Evolutionary conservation across 495 filamentous ascomycete species (phyloP).

Genomic region (Tuber umbilicatum): DNA sequence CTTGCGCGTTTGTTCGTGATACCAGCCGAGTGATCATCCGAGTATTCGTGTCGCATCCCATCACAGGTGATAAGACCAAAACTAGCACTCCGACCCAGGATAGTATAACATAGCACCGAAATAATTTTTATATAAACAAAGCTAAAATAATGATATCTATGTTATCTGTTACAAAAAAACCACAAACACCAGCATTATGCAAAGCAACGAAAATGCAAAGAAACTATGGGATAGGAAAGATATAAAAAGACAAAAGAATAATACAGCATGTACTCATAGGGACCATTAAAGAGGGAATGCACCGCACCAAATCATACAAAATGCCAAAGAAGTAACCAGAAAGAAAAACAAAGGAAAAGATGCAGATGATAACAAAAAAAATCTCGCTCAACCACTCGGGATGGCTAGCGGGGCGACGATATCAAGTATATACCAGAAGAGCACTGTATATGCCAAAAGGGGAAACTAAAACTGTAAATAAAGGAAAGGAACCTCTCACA

Average conservation of each 20-base stretch:
- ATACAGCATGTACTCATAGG: not conserved
- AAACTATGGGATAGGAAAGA: not conserved
- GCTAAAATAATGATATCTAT: not conserved
- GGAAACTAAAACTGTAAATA: not conserved
- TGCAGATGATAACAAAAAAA: not conserved
- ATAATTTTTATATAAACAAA: not conserved
- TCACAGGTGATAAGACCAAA: too few species aligned
- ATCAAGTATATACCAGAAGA: constrained; percentile 3
- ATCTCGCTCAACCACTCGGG: not conserved
- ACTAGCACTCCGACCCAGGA: not conserved
- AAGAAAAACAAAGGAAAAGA: not conserved
- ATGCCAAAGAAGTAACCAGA: not conserved
- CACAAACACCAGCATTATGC: not conserved
- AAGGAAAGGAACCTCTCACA: not conserved
- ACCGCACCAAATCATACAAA: not conserved
- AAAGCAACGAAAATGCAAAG: not conserved
- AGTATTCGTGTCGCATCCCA: not conserved
- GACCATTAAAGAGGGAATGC: not conserved
- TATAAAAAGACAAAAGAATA: not conserved
- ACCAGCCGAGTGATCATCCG: not conserved
- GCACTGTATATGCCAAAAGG: not conserved
- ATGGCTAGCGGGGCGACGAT: not conserved
- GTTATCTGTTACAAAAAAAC: not conserved
- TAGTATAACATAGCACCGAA: not conserved
- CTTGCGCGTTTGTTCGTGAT: not conserved